phyloP scores from a whole-genome alignment of 108 stramenopile species.

The Heterococcus sp. region DNA sequence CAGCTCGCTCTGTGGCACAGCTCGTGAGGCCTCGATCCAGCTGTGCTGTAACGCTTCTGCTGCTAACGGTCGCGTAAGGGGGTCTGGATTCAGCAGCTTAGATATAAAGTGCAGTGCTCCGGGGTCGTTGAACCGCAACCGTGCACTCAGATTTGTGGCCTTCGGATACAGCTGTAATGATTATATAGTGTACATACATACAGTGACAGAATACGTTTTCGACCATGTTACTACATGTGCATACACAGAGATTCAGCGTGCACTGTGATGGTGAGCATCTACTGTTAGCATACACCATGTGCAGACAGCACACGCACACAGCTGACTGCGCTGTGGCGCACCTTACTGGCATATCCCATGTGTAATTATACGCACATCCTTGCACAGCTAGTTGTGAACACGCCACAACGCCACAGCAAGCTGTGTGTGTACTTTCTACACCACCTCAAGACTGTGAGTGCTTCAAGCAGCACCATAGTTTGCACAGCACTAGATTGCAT shows the following conservation, averaged over 20 bases:
- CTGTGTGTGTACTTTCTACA: too few species aligned
- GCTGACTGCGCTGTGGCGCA: not conserved
- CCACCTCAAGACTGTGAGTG: too few species aligned
- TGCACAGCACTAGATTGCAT: not conserved
- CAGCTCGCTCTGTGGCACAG: not conserved
- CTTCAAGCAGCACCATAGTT: not conserved
- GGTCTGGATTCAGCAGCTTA: slow-evolving; percentile 25
- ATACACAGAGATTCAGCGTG: not conserved
- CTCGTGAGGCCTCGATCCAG: not conserved
- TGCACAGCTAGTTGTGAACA: too few species aligned
- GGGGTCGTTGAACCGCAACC: slow-evolving; percentile 26
- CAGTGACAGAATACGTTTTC: too few species aligned
- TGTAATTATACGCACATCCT: not conserved
- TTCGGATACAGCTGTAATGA: slow-evolving; percentile 35
- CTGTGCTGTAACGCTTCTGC: not conserved
- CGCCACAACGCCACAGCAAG: too few species aligned
- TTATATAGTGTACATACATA: too few species aligned
- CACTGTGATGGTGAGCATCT: not conserved
- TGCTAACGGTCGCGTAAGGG: not conserved
- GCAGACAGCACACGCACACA: not conserved
- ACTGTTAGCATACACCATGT: not conserved
- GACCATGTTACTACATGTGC: too few species aligned
- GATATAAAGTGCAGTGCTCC: slow-evolving; percentile 22
- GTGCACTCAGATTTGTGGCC: slow-evolving; percentile 17
- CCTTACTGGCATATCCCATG: slow-evolving; percentile 46